Percentiles rank a stretch among this genome's conserved stretches.
These are phyloP conservation scores for Citrus mangshanensis DNA, from an alignment of 345 rosid genomes.

Conservation along the genomic window DNA sequence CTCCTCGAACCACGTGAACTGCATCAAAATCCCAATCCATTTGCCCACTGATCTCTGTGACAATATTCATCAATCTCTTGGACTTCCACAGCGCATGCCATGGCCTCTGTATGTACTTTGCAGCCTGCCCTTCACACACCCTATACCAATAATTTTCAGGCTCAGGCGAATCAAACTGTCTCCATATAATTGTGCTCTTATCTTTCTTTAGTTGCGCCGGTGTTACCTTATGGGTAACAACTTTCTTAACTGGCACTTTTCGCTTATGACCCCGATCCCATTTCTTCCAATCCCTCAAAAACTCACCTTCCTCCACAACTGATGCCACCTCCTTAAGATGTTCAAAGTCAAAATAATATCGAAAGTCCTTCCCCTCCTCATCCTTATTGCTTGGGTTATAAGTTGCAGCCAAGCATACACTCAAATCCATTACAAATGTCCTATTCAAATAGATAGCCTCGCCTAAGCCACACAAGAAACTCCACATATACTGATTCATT, in stretches of 20 bases:
- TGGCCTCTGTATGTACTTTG: conserved; percentile 71
- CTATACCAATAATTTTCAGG: conserved; percentile 92
- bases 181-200: conserved; percentile 74
- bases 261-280: conserved; percentile 71
- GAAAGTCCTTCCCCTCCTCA: conserved; percentile 86
- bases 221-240: conserved; percentile 52
- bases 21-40: conserved; percentile 98
- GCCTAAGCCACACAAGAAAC: conserved; percentile 92
- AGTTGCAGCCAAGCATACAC: conserved; percentile 62
- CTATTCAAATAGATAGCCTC: conserved; percentile 93
- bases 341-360: conserved; percentile 87
- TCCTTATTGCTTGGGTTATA: conserved; percentile 67
- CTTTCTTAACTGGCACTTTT: conserved; percentile 74
- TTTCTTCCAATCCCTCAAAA: conserved; percentile 75
- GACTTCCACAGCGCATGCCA: conserved; percentile 93
- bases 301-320: conserved; percentile 77
- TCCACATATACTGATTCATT: conserved; percentile 95
- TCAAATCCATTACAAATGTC: conserved; percentile 89
- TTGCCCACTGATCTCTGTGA: conserved; percentile 69
- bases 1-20: conserved; percentile 89
- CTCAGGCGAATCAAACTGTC: conserved; percentile 86
- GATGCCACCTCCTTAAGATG: conserved; percentile 82
- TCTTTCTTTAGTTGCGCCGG: conserved; percentile 79
- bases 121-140: conserved; percentile 86
- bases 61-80: conserved; percentile 91